Evolutionary conservation across 352 stramenopile genomes (phyloP), one percentile per base, ranked within the genome.

Genomic region (Discostella stelligera): DNA sequence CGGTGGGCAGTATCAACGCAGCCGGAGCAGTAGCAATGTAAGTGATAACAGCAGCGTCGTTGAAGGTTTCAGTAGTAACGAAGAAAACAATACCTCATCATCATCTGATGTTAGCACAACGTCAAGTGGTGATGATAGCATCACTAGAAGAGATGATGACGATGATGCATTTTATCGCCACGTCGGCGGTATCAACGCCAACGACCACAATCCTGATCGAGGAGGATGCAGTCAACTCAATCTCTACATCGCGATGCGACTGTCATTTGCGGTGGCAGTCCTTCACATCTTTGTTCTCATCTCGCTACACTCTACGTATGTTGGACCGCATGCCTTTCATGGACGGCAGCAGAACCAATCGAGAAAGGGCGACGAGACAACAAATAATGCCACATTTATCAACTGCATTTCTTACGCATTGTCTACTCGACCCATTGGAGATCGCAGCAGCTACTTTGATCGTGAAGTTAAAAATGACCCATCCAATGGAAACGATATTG

Each of bases 221-320:
- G 58, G 39, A 25, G 58, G 58, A 30, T 86, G 79, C 71, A 82
- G 50, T 56, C 74, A 82, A 61, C 23, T 55, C 27, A 70, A 72
- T 70, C 2, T 86, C 3, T 84, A 82, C 25, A 21, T 25, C 44
- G 23, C 67, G 0, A 79, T 82, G 68, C 21, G 67, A 44, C 23
- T 78, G 2, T 77, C 63, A 2, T 77, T 84, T 18, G 49, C 14
- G 0, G 27, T 80, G 14, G 80, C 44, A 59, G 21, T 82, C 0
- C 55, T 84, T 32, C 74, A 84, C 25, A 37, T 86, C 20, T 74
- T 82, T 53, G 55, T 80, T 16, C 44, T 86, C 9, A 62, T 66
- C 18, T 16, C 55, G 46, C 80, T 86, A 21, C 80, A 86, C 73
- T 64, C 63, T 14, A 86, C 80, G 11, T 86, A 86, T 62, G 66